These are phyloP conservation scores for Coemansia sp. DNA, from an alignment of 192 early-diverging fungal genomes.

Conservation along the genomic window DNA sequence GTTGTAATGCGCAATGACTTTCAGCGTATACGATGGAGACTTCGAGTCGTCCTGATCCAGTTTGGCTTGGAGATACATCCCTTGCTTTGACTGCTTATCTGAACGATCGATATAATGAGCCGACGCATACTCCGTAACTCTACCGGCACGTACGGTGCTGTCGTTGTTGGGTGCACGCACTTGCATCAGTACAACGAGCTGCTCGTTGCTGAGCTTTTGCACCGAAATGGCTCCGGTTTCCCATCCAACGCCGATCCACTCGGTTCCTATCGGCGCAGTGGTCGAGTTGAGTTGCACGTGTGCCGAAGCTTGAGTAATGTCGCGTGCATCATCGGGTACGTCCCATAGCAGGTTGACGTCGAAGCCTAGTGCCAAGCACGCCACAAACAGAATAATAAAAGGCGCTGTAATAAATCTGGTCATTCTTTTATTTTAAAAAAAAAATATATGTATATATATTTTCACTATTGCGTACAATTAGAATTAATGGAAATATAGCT, in stretches of 20 bases:
- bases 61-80: conserved; percentile 48
- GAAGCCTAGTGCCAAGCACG: conserved; percentile 1
- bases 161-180: conserved; percentile 30
- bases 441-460: too few relatives aligned
- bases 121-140: conserved; percentile 42
- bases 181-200: conserved; percentile 38
- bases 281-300: conserved; percentile 37
- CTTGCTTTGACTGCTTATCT: not conserved
- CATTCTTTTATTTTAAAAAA: not conserved
- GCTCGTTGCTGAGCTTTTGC: conserved; percentile 32
- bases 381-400: not conserved
- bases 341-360: conserved; percentile 47
- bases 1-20: conserved; percentile 52
- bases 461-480: too few relatives aligned
- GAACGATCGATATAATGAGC: conserved; percentile 37
- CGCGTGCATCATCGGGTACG: conserved; percentile 30
- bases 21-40: conserved; percentile 23
- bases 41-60: conserved; percentile 29
- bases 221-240: conserved; percentile 36
- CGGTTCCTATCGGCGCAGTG: conserved; percentile 41
- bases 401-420: not conserved
- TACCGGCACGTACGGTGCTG: conserved; percentile 30
- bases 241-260: conserved; percentile 52
- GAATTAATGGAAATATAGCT: too few relatives aligned
- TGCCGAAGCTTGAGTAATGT: conserved; percentile 43